A percentile compares a stretch with the other conserved stretches of the same genome.
Conservation (phyloP, 495 filamentous ascomycete genomes). For the Neurospora terricola region DNA sequence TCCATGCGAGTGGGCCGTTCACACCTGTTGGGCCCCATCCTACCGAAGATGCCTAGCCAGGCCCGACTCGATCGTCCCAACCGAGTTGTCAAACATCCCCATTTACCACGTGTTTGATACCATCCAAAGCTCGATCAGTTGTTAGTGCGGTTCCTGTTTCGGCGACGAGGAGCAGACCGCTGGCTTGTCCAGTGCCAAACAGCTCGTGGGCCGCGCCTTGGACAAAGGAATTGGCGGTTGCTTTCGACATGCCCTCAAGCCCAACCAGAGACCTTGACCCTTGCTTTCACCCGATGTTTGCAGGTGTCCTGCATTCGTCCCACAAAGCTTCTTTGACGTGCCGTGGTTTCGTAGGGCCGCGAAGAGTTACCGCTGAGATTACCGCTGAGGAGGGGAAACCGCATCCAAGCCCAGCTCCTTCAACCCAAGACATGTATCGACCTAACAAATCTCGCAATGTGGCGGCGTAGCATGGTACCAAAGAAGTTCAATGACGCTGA, state of each 20-base stretch:
- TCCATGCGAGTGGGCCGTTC: neutral
- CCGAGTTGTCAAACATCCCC: neutral
- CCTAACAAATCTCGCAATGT: constrained; percentile 8
- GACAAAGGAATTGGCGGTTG: neutral
- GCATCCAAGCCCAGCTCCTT: neutral
- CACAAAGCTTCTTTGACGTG: neutral
- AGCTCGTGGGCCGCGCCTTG: neutral
- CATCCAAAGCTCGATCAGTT: neutral
- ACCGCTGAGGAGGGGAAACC: neutral
- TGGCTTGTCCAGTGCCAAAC: neutral
- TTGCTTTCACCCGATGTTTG: neutral
- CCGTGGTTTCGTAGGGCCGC: neutral
- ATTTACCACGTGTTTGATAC: neutral
- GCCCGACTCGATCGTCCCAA: neutral
- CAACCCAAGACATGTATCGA: neutral
- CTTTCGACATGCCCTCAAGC: neutral
- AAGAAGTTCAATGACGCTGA: neutral
- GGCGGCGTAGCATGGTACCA: neutral
- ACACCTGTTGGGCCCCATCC: neutral
- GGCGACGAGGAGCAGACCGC: neutral
- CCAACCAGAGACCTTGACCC: neutral
- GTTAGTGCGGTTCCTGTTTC: neutral
- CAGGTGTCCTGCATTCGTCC: neutral
- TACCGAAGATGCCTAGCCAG: neutral
- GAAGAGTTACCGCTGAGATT: neutral